phyloP scores from a whole-genome alignment of 2,329 filamentous ascomycete species.

The Ophiostoma triangulosporum region DNA sequence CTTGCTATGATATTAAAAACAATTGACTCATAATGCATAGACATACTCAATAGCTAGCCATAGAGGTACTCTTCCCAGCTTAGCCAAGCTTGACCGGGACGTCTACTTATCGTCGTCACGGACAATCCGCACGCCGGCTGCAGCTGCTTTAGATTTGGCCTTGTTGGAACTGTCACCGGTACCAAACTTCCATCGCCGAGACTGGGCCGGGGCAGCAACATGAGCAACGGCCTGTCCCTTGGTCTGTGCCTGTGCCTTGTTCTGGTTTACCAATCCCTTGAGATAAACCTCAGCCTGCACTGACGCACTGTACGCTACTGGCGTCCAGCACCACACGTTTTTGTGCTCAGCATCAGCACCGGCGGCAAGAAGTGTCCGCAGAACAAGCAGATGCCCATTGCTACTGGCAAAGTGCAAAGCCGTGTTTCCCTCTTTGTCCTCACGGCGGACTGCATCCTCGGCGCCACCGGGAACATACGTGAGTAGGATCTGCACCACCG shows the following conservation, averaged over 20 bases:
- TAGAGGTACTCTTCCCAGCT: neutral
- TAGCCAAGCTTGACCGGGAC: neutral
- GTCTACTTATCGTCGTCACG: constrained; percentile 11
- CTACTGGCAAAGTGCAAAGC: constrained; percentile 76
- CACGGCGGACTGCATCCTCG: constrained; percentile 36
- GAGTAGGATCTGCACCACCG: constrained; percentile 49
- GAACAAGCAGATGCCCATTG: constrained; percentile 63
- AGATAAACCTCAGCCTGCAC: constrained; percentile 78
- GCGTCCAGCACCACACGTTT: constrained; percentile 71
- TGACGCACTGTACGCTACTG: constrained; percentile 69
- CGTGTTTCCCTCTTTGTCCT: constrained; percentile 67
- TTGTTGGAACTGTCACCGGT: neutral
- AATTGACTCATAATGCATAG: neutral
- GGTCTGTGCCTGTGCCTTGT: constrained; percentile 14
- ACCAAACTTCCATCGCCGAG: constrained; percentile 18
- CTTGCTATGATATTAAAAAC: neutral
- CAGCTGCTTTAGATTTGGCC: neutral
- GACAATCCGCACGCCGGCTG: constrained; percentile 12
- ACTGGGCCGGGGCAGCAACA: constrained; percentile 20
- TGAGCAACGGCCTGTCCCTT: neutral
- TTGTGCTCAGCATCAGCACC: constrained; percentile 60
- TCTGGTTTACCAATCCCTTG: constrained; percentile 50
- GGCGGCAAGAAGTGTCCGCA: constrained; percentile 63
- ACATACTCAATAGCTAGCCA: neutral
- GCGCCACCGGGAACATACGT: constrained; percentile 46